Base-by-base conservation (phyloP, 2,329 filamentous ascomycete genomes). In the Aureobasidium melanogenum region DNA sequence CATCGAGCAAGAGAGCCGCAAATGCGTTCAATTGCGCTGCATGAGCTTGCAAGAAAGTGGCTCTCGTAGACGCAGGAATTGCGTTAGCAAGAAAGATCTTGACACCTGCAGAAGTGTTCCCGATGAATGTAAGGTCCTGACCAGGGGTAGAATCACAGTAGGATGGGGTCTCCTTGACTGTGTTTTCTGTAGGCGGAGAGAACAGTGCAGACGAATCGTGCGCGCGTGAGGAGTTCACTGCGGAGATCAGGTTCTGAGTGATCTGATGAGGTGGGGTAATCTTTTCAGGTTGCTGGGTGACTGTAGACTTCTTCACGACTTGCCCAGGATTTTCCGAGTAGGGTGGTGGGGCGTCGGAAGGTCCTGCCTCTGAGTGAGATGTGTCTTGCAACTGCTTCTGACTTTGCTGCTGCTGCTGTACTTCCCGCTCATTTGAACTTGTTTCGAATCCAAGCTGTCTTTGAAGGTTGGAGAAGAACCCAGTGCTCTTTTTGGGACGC, bases 121-220 rank as follows among this genome's bases (percentile, higher is more conserved):
- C 87, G 14, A 85, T 81, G 68, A 88, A 87, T 17, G 79, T 78
- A 12, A 96, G 84, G 72, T 96, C 86, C 62, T 91, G 84, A 0
- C 84, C 85, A 1, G 88, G 84, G 26, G 79, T 87, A 66, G 84
- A 82, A 75, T 97, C 92, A 72, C 92, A 97, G 75, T 96, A 96
- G 0, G 88, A 88, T 67, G 90, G 88, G 8, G 69, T 70, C 72
- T 96, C 91, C 69, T 88, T 88, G 66, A 96, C 86, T 55, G 86
- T 77, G 64, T 84, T 86, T 38, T 88, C 87, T 58, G 84, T 77
- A 0, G 90, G 90, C 24, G 84, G 83, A 3, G 84, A 85, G 74
- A 89, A 93, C n/a, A 96, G 75, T 12, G 79, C 77, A 17, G 84
- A 81, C 1, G 89, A 90, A 64, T 89, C 87, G 72, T 92, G 87